Base-by-base conservation (phyloP, 2,329 filamentous ascomycete genomes). In the Aspergillus transmontanensis region DNA sequence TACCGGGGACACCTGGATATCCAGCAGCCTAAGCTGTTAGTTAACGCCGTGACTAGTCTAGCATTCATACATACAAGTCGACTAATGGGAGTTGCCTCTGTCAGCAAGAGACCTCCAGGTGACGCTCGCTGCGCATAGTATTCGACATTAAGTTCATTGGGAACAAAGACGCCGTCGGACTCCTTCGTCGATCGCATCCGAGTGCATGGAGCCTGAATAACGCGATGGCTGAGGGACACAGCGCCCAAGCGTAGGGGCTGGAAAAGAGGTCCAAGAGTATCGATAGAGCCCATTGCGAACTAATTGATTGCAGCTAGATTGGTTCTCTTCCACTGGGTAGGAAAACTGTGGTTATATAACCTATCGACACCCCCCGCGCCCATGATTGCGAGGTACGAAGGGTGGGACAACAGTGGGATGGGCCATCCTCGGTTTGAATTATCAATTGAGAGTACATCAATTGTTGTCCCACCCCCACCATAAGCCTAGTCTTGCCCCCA, bases 221-320 rank as follows among this genome's bases (percentile, higher is more conserved):
- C 63, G 4, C 73, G 70, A 41, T 75, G 73, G 11, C 69, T 62
- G 2, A 75, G 62, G 7, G 64, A 55, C 0, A 74, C 46, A 19
- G 70, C 64, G 1, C 72, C 73, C 10, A 75, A 48, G 7, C 63
- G 65, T 4, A 81, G 70, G 34, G 81, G 80, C 57, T 78, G 79
- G 48, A 75, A 74, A 28, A 75, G 68, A 30, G 66, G 58, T n/a
- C 66, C 67, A 23, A 23, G 0, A 45, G 64, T 64, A 41, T 41
- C 39, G 16, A 41, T 19, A 48, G 71, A 73, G 30, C 71, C 71
- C 71, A 73, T 72, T 53, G 23, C 60, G 28, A 26, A 14, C 10
- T 68, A 61, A 9, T 41, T 41, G 3, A n/a, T 41, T 41, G 6
- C 16, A 41, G 6, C 2, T 41, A 0, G 16, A n/a, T 41, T n/a